A percentile compares a stretch with the other conserved stretches of the same genome.
phyloP scores from a whole-genome alignment of 129 eudicot species.

The Escallonia herrerae region DNA sequence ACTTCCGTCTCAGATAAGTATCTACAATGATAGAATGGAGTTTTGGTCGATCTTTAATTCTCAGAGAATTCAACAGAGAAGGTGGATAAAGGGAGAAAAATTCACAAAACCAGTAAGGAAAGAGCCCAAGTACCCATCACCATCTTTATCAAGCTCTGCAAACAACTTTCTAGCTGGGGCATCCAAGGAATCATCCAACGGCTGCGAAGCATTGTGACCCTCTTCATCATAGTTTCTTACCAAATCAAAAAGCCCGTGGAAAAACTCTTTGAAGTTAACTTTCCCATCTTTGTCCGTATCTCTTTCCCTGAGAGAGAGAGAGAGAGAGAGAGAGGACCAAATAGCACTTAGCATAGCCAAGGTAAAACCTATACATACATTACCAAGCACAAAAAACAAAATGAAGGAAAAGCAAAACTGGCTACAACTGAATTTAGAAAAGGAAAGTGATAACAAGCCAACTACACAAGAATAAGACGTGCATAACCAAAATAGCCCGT shows the following conservation, averaged over 20 bases:
- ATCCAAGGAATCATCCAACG: slow-evolving; percentile 40
- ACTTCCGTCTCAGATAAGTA: slow-evolving; percentile 73
- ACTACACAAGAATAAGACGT: no score
- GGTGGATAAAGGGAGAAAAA: not conserved
- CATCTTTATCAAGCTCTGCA: slow-evolving; percentile 85
- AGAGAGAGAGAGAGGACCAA: not conserved
- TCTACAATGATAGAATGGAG: slow-evolving; percentile 31
- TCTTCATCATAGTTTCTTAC: slow-evolving; percentile 87
- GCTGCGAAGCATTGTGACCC: slow-evolving; percentile 48
- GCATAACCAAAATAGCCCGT: no score
- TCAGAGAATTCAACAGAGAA: not conserved
- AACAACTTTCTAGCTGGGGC: slow-evolving; percentile 80
- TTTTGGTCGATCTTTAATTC: not conserved
- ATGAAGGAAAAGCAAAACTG: not conserved
- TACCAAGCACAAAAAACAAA: slow-evolving; percentile 4
- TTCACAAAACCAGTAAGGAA: not conserved
- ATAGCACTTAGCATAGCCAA: not conserved
- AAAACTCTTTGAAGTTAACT: slow-evolving; percentile 79
- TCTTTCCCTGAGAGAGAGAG: slow-evolving; percentile 61
- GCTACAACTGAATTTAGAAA: not conserved
- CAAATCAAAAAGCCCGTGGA: slow-evolving; percentile 86
- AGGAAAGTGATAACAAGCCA: no score
- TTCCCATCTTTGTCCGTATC: slow-evolving; percentile 95
- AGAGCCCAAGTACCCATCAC: slow-evolving; percentile 61
- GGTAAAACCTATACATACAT: not conserved